Evolutionary conservation across 208 protist genomes (phyloP), one percentile per base, ranked within the genome.

Genomic region (Histomonas meleagridis): DNA sequence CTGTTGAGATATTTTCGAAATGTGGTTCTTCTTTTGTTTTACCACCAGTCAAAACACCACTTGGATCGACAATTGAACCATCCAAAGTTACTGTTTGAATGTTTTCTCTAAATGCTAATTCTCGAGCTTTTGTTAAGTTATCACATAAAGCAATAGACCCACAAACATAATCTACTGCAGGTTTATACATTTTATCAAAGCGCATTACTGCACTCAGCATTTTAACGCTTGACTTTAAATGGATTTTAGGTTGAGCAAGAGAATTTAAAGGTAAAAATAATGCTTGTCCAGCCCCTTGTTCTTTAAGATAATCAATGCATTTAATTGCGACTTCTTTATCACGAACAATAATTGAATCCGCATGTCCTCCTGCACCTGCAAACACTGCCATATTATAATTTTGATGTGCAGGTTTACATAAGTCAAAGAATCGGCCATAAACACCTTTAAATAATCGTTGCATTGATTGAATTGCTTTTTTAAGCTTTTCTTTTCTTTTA

Each of bases 281-380:
- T 23, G 70, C n/a, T 28, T 81, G 93, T n/a, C 32, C 90, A 0
- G 10, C 28, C 5, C 93, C 35, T 92, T 95, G 49, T 38, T 94
- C 92, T 28, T 92, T 92, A 0, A 93, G n/a, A 62, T 93, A 93
- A 21, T 81, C 26, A 10, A 95, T 91, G 55, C 93, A 94, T 21
- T 91, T 57, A 40, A 90, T 28, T 26, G 91, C 94, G 9, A 79
- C 91, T 76, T 93, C 26, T 16, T 48, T n/a, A 38, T 91, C 69
- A 32, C 95, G 92, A 43, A 95, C 94, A 43, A 95, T 92, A 60
- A 95, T 86, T 1, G 94, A 51, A 40, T 95, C 62, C 0, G 93
- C 79, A 53, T 86, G 65, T 28, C 53, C 92, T 35, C 94, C 94
- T 12, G 94, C 49, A 14, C 93, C 94, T n/a, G 91, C 62, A 60